Evolutionary conservation across 208 protist genomes (phyloP), one percentile per base, ranked within the genome.

Genomic region (Novymonas esmeraldas): DNA sequence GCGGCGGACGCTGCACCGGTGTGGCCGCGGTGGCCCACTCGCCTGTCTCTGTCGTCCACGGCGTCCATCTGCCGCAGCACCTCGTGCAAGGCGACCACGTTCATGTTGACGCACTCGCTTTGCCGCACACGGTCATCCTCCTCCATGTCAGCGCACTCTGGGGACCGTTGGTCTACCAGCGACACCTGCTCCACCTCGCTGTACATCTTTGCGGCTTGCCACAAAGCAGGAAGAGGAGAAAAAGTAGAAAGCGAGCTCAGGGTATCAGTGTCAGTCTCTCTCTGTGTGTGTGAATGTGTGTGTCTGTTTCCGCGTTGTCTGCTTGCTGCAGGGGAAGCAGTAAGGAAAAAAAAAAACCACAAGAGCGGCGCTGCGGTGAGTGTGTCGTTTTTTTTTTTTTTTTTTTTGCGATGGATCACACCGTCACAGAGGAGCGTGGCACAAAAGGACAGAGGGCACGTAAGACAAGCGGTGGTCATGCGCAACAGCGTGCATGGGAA

Each of bases 51-150:
- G 2, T n/a, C 60, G 7, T n/a, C 41, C 18, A 42, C 52, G 6
- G 31, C 63, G 48, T 29, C 62, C 7, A 80, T 28, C 29, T 20
- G 13, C 34, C 41, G 29, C 13, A 84, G 67, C 38, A 62, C 59
- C 34, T 73, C 33, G n/a, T 71, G 56, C 14, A 85, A 63, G 4
- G 58, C 51, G 7, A 92, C 46, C n/a, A 75, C 67, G 34, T 73
- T 70, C 73, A 84, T 76, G 68, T 88, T 86, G 14, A 92, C 71
- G 50, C 60, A 81, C 70, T 92, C 87, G 36, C 87, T 92, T 28
- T 86, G 83, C 13, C 87, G 87, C 31, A 83, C 79, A 3, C 87
- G 82, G 7, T 76, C 13, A 6, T 39, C 64, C 9, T 78, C 74
- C 64, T 92, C 82, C 26, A 76, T 61, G 57, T 89, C 79, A 9